Percentiles rank a stretch among this genome's conserved stretches.
Evolutionary conservation across 441 rosid species (phyloP).

Genomic region (Bruguiera hainesii): DNA sequence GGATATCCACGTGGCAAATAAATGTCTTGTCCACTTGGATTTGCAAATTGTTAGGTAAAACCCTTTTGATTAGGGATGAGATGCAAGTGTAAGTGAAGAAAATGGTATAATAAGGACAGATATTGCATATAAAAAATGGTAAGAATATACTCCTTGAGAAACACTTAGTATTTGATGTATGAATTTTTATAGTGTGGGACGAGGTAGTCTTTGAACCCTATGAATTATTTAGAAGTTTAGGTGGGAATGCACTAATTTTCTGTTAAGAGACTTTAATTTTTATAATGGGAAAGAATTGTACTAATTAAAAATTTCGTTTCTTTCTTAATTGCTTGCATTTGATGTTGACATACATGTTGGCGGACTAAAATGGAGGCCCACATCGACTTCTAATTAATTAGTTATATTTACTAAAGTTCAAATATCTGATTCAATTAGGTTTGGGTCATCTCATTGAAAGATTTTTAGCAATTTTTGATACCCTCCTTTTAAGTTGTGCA

Average conservation of each 20-base stretch:
- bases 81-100: background rate
- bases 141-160: no score
- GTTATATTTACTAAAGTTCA: background rate
- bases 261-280: background rate
- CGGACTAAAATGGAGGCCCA: slow-evolving; percentile 24
- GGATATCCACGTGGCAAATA: slow-evolving; percentile 8
- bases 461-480: background rate
- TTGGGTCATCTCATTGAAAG: slow-evolving; percentile 18
- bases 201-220: background rate
- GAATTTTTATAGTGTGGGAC: no score
- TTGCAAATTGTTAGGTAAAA: slow-evolving; percentile 10
- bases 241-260: background rate
- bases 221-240: background rate
- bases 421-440: slow-evolving; percentile 17
- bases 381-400: slow-evolving; percentile 9
- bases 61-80: slow-evolving; percentile 1
- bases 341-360: background rate
- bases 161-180: no score
- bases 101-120: background rate
- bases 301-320: background rate
- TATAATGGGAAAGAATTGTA: background rate
- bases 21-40: slow-evolving; percentile 17
- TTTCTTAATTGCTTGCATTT: background rate
- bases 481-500: background rate
- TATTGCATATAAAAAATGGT: no score